phyloP scores from a whole-genome alignment of 73 alveolate genomes.

The Paramecium bursaria region DNA sequence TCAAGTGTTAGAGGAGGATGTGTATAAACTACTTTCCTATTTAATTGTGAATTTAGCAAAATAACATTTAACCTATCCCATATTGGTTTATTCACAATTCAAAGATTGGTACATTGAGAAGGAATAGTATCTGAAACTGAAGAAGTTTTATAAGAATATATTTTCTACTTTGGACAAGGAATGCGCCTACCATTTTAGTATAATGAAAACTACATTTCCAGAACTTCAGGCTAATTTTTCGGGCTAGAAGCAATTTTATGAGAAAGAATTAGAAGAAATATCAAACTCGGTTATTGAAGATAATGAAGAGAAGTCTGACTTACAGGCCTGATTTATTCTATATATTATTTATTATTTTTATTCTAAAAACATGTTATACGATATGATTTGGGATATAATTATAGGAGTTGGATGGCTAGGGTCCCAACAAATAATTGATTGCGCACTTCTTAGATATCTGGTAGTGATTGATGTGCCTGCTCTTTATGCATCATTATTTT shows the following conservation, averaged over 20 bases:
- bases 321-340: too few relatives aligned
- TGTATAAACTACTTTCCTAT: slow-evolving; percentile 12
- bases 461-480: slow-evolving; percentile 14
- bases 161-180: slow-evolving; percentile 45
- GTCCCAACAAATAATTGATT: not conserved
- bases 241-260: slow-evolving; percentile 15
- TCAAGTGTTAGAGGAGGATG: slow-evolving; percentile 43
- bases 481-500: slow-evolving; percentile 52
- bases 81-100: not conserved
- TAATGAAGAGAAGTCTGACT: slow-evolving; percentile 29
- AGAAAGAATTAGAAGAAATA: slow-evolving; percentile 36
- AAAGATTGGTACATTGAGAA: slow-evolving; percentile 56
- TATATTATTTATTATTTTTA: too few relatives aligned
- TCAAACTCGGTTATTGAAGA: slow-evolving; percentile 46
- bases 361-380: too few relatives aligned
- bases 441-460: slow-evolving; percentile 1
- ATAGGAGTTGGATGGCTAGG: slow-evolving; percentile 60
- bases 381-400: too few relatives aligned
- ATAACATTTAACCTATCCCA: slow-evolving; percentile 25
- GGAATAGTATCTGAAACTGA: slow-evolving; percentile 11
- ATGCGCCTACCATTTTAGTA: slow-evolving; percentile 42
- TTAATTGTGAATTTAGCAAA: slow-evolving; percentile 21
- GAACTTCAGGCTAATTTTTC: slow-evolving; percentile 20
- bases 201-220: slow-evolving; percentile 23
- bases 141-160: slow-evolving; percentile 20